Base-by-base conservation (phyloP, 2,329 filamentous ascomycete genomes). In the Curvularia sp. region DNA sequence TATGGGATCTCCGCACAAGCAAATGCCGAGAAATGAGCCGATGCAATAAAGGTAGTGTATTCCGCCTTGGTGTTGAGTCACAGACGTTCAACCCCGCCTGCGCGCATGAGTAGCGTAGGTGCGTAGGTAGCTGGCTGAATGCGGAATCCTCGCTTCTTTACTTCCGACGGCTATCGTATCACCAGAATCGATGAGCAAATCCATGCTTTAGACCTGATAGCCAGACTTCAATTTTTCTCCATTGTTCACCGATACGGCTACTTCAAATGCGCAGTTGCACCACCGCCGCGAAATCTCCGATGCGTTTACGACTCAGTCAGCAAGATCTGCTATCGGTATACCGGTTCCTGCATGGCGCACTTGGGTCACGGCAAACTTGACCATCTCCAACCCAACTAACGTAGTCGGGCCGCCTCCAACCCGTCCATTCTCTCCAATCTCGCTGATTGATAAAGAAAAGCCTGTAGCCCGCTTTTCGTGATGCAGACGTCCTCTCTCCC, bases 331-430 rank as follows among this genome's bases (percentile, higher is more conserved):
- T 42, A 31, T 49, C 43, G 48, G 41, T 26, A 43, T 44, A 46
- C 56, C 46, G 18, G 38, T 58, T 58, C 48, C 46, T 33, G 43
- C 49, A 49, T 49, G 53, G 57, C 53, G 38, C 43, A 48, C 35
- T 46, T 49, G 10, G 31, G 44, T 49, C 43, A 44, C 38, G 24
- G 33, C 42, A 33, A 49, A 43, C 49, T 60, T 38, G 47, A 28
- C 48, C 42, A 33, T 39, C 10, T 50, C 35, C 10, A 48, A 41
- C 24, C 31, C 31, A 31, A 30, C 52, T 52, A 26, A 22, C 51
- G 42, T 47, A 56, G 41, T 49, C 49, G 53, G 53, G n/a, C 53
- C 43, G 49, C 43, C 4, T n/a, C 9, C n/a, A 18, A 22, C 24
- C 15, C n/a, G 20, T 28, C 50, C 22, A 4, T 24, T 47, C 22